These are phyloP conservation scores for Eucalyptus melliodora DNA, from an alignment of 345 rosid species.

Conservation along the genomic window DNA sequence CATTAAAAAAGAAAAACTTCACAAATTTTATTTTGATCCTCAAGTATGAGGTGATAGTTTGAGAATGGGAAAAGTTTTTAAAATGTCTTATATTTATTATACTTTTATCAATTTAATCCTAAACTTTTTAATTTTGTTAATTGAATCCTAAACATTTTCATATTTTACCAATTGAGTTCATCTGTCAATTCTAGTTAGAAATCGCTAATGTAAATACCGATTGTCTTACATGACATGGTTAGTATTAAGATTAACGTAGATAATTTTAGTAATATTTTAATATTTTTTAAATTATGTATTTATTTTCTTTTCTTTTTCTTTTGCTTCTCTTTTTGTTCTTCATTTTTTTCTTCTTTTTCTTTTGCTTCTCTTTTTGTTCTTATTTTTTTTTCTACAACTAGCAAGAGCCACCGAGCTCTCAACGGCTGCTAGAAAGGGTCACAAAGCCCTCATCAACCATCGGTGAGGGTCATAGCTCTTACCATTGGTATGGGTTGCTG, in stretches of 20 bases:
- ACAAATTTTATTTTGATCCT: background rate
- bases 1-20: background rate
- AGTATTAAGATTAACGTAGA: accelerated
- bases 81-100: accelerated
- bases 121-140: no score
- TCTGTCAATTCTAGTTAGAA: accelerated
- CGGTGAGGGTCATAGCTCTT: accelerated
- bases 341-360: no score
- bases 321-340: no score
- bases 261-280: no score
- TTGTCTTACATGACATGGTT: no score
- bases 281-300: accelerated
- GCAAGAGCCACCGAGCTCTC: accelerated
- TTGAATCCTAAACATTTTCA: no score
- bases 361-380: no score
- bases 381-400: accelerated
- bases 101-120: accelerated
- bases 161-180: no score
- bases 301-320: accelerated
- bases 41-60: background rate
- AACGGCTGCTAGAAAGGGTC: accelerated
- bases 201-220: accelerated
- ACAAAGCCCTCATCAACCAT: accelerated
- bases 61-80: background rate
- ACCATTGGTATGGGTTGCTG: accelerated